Conservation (phyloP, 1,284 basidiomycete genomes). For the Tilletia setariae region DNA sequence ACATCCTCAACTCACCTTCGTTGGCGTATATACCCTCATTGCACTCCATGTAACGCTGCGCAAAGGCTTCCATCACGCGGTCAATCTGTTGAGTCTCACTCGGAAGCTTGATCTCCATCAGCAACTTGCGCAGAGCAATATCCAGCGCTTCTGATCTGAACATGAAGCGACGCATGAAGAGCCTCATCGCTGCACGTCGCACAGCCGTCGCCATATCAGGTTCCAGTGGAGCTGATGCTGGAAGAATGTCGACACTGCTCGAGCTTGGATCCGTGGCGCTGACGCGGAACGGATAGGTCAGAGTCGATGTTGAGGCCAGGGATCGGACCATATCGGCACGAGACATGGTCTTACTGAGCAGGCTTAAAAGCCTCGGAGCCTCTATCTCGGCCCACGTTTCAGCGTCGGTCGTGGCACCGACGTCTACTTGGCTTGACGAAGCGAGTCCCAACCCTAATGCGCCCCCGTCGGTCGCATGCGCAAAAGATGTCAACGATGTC, state of each 20-base stretch:
- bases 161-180: constrained; percentile 75
- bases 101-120: constrained; percentile 88
- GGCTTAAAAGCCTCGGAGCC: background rate
- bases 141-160: constrained; percentile 82
- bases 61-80: constrained; percentile 92
- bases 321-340: background rate
- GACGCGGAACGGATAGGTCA: background rate
- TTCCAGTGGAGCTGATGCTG: background rate
- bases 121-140: constrained; percentile 80
- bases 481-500: no score
- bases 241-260: no score
- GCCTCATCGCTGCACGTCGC: constrained; percentile 67
- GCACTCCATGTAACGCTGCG: constrained; percentile 75
- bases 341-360: background rate
- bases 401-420: background rate
- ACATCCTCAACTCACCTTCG: constrained; percentile 29
- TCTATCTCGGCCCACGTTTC: background rate
- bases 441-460: no score
- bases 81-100: constrained; percentile 98
- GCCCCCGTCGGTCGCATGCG: no score
- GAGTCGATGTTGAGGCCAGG: background rate
- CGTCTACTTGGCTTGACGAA: background rate
- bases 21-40: constrained; percentile 73
- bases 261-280: background rate
- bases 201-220: constrained; percentile 47